A percentile compares a stretch with the other conserved stretches of the same genome.
Conservation (phyloP, 2,329 filamentous ascomycete genomes). For the Keithomyces neogunnii region DNA sequence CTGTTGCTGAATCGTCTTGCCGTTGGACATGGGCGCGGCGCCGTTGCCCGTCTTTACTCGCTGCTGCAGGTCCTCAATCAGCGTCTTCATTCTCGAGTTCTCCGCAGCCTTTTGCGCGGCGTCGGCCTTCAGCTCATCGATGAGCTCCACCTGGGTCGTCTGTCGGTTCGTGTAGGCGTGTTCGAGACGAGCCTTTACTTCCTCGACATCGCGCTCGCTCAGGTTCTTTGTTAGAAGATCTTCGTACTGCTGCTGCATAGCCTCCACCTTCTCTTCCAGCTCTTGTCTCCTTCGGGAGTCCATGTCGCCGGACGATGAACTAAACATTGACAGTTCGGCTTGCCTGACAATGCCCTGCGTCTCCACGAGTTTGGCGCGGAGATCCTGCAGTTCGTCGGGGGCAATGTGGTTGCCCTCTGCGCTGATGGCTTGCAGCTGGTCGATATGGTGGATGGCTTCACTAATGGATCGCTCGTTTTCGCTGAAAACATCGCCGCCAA, state of each 20-base stretch:
- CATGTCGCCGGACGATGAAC: conserved; percentile 54
- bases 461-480: conserved; percentile 83
- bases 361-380: conserved; percentile 74
- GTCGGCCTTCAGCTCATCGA: conserved; percentile 69
- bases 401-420: conserved; percentile 70
- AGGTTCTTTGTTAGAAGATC: conserved; percentile 73
- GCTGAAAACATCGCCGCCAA: conserved; percentile 87
- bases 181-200: conserved; percentile 72
- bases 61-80: conserved; percentile 72
- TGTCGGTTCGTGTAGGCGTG: conserved; percentile 69
- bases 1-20: conserved; percentile 93
- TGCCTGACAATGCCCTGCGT: conserved; percentile 90
- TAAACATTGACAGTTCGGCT: conserved; percentile 78
- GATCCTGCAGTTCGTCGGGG: conserved; percentile 68
- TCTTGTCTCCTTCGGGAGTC: conserved; percentile 63
- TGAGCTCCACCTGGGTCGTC: conserved; percentile 62
- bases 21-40: conserved; percentile 56
- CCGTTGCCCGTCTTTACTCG: conserved; percentile 55
- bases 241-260: conserved; percentile 76
- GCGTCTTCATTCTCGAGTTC: conserved; percentile 68
- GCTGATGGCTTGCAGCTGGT: conserved; percentile 68
- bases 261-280: conserved; percentile 66
- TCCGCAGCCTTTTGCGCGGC: conserved; percentile 72
- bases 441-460: conserved; percentile 75
- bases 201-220: conserved; percentile 68